phyloP scores from a whole-genome alignment of 2,329 filamentous ascomycete genomes.

The Akanthomyces dipterigenus region DNA sequence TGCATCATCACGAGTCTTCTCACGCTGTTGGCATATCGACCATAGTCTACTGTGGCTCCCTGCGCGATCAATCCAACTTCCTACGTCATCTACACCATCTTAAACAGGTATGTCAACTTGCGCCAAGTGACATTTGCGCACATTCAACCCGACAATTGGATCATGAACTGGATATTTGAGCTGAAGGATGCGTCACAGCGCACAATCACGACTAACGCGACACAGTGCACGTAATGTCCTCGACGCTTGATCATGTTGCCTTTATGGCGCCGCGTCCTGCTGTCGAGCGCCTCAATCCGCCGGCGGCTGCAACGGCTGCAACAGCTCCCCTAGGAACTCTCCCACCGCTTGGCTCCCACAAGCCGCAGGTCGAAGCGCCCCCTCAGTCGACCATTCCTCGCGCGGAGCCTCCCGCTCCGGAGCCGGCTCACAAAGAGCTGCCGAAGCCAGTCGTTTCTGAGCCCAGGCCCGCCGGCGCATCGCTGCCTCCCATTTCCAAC shows the following conservation, averaged over 20 bases:
- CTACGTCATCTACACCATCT: too few species aligned
- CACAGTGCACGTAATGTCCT: neutral
- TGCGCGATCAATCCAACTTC: too few species aligned
- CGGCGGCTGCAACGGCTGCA: neutral
- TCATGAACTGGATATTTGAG: too few species aligned
- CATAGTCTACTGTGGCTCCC: too few species aligned
- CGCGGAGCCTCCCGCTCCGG: neutral
- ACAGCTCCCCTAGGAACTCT: neutral
- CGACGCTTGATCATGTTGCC: slow-evolving; percentile 1
- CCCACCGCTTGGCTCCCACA: neutral
- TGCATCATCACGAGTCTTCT: neutral
- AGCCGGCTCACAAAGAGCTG: neutral
- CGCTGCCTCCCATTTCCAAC: neutral
- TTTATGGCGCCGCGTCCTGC: neutral
- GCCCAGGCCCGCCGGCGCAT: neutral
- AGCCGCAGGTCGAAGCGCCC: neutral
- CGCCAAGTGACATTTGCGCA: too few species aligned
- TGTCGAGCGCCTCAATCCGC: neutral
- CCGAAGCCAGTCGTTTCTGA: neutral
- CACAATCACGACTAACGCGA: neutral
- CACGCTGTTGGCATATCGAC: too few species aligned
- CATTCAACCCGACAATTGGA: too few species aligned
- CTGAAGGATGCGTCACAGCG: too few species aligned
- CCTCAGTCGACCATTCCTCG: neutral
- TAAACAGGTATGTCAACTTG: too few species aligned